Evolutionary conservation across 1,284 basidiomycete species (phyloP), one percentile per base, ranked within the genome.

Genomic region (Rhizoctonia solani): DNA sequence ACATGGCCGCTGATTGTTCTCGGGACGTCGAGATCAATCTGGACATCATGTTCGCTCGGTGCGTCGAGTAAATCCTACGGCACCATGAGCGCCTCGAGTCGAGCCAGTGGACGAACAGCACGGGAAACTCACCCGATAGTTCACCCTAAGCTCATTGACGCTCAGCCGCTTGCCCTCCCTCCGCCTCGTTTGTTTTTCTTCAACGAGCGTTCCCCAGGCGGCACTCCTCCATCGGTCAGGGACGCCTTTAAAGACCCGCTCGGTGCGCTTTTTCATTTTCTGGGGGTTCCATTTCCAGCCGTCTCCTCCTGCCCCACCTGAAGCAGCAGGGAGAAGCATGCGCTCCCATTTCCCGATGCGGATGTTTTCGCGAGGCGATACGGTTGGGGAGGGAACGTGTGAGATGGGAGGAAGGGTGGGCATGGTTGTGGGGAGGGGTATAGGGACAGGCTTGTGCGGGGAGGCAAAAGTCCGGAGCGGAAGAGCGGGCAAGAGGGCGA

Each of bases 21-120:
- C 3, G 97, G 97, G 0, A 99, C 95, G 74, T 99, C 97, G 72
- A 99, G 81, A 79, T 99, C 97, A 73, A 99, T 99, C 80, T 99
- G 97, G 25, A 98, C 88, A 75, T 99, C 97, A 76, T 93, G 95
- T 5, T 81, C 83, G 52, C 92, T 95, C 11, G 94, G 89, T 70
- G 84, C 85, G 53, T 93, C 90, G 69, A 94, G 76, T 8, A 82
- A 82, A 46, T 86, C 82, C 77, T 76, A n/a, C n/a, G n/a, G n/a
- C n/a, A n/a, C n/a, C n/a, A n/a, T n/a, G n/a, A n/a, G n/a, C n/a
- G n/a, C n/a, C n/a, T n/a, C n/a, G n/a, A n/a, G n/a, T n/a, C n/a
- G n/a, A n/a, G n/a, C n/a, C n/a, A n/a, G n/a, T n/a, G n/a, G n/a
- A n/a, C n/a, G n/a, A n/a, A n/a, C n/a, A n/a, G n/a, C n/a, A n/a